A percentile compares a stretch with the other conserved stretches of the same genome.
phyloP scores from a whole-genome alignment of 1,139 yeast genomes.

The Casaregolazyma lundiana region DNA sequence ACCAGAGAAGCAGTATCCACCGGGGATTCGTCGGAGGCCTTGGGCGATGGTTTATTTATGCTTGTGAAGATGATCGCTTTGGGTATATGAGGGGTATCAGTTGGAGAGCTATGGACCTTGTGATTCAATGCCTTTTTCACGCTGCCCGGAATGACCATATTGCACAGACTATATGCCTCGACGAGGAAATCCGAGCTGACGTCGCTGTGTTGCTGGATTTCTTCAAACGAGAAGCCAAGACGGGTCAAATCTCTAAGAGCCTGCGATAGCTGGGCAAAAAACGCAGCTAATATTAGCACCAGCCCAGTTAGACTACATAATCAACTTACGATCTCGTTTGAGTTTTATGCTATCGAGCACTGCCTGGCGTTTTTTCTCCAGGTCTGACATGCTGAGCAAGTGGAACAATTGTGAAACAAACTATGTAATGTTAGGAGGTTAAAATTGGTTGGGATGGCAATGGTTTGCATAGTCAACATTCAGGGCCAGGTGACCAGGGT shows the following conservation, averaged over 20 bases:
- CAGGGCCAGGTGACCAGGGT: too few species aligned
- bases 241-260: conserved; percentile 27
- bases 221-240: conserved; percentile 30
- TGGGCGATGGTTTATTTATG: neutral
- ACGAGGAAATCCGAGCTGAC: conserved; percentile 20
- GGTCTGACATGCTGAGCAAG: neutral
- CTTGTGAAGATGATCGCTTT: neutral
- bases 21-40: neutral
- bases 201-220: conserved; percentile 24
- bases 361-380: conserved; percentile 15
- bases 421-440: neutral
- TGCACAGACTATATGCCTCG: conserved; percentile 20
- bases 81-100: neutral
- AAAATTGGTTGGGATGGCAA: neutral
- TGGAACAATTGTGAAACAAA: too few species aligned
- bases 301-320: neutral
- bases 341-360: conserved; percentile 13
- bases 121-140: neutral
- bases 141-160: conserved; percentile 13
- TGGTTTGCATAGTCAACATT: too few species aligned
- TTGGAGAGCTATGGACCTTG: neutral
- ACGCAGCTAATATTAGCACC: neutral
- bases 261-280: conserved; percentile 6
- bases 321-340: neutral
- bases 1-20: neutral